Evolutionary conservation across 805 yeast genomes (phyloP), one percentile per base, ranked within the genome.

Genomic region (Metschnikowia kofuensis): DNA sequence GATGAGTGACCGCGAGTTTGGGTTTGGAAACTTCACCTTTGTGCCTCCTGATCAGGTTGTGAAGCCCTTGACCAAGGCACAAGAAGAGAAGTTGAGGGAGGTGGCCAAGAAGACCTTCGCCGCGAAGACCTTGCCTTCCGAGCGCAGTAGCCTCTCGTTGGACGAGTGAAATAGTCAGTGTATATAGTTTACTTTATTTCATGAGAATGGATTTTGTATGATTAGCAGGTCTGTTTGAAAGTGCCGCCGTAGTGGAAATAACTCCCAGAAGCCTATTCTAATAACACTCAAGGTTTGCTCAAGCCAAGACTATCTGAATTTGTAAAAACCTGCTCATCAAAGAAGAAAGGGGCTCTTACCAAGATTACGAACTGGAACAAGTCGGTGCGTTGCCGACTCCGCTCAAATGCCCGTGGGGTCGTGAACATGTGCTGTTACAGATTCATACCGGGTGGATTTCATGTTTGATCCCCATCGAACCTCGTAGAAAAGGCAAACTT

Each of bases 1-100:
- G 64, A 81, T 89, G 76, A 79, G 89, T 31, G 99, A 94, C 66
- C 78, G 96, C 58, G 96, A 92, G 57, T 92, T 94, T 72, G 97
- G 95, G 1, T 82, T 87, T 57, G 99, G 99, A 31, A 82, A 84
- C 58, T 90, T 91, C 67, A 77, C 76, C 48, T 94, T 94, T 69
- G 86, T 89, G 36, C 82, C 91, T 10, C 96, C 97, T 11, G 81
- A 85, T 64, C 83, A 83, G 63, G 78, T 84, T 4, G 95, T 92
- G 42, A 82, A 78, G 56, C 87, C 85, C 16, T 74, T 90, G 57
- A 81, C 89, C 0, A 68, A 70, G 38, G 81, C 80, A 42, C 90
- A 89, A 68, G 86, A 80, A 59, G 72, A 69, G 41, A 75, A 72
- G 44, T 71, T 85, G 63, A 72, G 73, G 48, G 67, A 70, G 35